Conservation (phyloP, 768 basidiomycete species). For the Kwoniella dejecticola region DNA sequence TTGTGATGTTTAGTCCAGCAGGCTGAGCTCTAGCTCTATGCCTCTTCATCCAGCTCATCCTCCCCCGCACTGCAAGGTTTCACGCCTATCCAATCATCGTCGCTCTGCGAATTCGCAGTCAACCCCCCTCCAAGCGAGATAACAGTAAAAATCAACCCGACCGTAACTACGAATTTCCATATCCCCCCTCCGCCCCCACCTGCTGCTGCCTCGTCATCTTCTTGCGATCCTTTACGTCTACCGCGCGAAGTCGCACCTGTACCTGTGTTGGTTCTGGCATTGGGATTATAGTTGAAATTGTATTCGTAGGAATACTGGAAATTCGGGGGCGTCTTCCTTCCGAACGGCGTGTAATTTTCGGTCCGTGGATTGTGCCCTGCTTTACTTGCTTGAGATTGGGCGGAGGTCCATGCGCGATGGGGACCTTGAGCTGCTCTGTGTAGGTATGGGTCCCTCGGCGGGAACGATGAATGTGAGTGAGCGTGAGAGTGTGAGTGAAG, state of each 20-base stretch:
- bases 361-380: neutral
- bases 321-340: slow-evolving; percentile 19
- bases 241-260: neutral
- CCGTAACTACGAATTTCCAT: slow-evolving; percentile 43
- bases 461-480: slow-evolving; percentile 12
- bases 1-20: no score
- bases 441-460: slow-evolving; percentile 18
- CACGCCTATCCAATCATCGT: neutral
- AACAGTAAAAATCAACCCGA: slow-evolving; percentile 47
- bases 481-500: neutral
- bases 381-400: neutral
- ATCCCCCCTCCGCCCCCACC: slow-evolving; percentile 18
- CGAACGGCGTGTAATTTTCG: slow-evolving; percentile 14
- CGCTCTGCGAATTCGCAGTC: slow-evolving; percentile 41
- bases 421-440: slow-evolving; percentile 24
- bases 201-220: slow-evolving; percentile 13
- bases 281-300: slow-evolving; percentile 15
- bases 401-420: slow-evolving; percentile 16
- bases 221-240: slow-evolving; percentile 24
- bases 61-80: neutral
- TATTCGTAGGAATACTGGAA: slow-evolving; percentile 22
- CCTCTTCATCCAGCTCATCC: neutral
- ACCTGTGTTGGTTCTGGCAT: slow-evolving; percentile 2
- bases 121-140: slow-evolving; percentile 52
- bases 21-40: neutral